These are phyloP conservation scores for Mucuna pruriens DNA, from an alignment of 306 rosid genomes.

Conservation along the genomic window DNA sequence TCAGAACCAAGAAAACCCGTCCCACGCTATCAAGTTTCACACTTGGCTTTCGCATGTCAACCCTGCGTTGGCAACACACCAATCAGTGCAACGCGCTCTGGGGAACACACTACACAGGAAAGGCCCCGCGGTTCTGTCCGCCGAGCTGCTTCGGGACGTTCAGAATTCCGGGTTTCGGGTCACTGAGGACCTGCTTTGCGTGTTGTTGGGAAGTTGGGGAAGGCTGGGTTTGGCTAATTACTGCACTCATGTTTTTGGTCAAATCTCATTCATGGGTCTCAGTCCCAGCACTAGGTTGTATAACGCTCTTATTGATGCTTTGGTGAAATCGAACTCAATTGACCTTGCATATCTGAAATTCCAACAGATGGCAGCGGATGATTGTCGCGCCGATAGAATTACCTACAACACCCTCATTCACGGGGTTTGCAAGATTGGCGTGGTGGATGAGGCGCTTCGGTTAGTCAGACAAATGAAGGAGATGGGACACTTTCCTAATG, in stretches of 20 bases:
- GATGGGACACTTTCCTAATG: constrained; percentile 71
- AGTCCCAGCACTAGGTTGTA: constrained; percentile 73
- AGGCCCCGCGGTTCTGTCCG: constrained; percentile 72
- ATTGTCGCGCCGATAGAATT: constrained; percentile 74
- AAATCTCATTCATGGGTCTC: constrained; percentile 68
- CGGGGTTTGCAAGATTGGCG: constrained; percentile 80
- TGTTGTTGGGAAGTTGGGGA: constrained; percentile 85
- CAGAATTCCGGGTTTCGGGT: constrained; percentile 55
- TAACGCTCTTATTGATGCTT: constrained; percentile 84
- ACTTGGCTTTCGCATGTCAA: constrained; percentile 67
- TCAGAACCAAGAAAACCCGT: constrained; percentile 71
- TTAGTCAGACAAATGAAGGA: constrained; percentile 77
- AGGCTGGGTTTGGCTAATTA: constrained; percentile 80
- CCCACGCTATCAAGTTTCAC: constrained; percentile 60
- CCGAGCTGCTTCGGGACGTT: constrained; percentile 65
- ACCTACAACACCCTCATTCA: constrained; percentile 82
- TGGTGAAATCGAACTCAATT: constrained; percentile 80
- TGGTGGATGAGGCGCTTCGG: constrained; percentile 87
- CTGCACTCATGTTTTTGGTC: constrained; percentile 70
- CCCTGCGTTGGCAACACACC: constrained; percentile 51
- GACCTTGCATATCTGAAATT: constrained; percentile 86
- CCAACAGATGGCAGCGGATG: constrained; percentile 74
- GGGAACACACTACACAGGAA: constrained; percentile 46
- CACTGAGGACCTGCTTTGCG: constrained; percentile 63
- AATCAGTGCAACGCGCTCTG: constrained; percentile 55